Conservation (phyloP, 345 rosid genomes). For the Microcos paniculata region DNA sequence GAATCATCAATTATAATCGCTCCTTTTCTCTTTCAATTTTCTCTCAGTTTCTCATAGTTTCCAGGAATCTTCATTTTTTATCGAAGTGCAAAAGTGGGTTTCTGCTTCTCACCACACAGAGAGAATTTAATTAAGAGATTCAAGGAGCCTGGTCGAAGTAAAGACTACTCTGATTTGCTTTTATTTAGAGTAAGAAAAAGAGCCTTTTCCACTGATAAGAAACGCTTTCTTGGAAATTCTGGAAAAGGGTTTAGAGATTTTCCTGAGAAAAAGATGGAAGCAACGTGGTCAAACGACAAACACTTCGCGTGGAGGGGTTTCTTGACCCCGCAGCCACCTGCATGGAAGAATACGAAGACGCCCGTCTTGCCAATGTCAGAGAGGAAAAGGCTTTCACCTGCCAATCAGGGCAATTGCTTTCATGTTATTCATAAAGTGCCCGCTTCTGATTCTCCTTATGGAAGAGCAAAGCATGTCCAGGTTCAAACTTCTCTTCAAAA, state of each 20-base stretch:
- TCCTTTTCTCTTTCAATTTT: background rate
- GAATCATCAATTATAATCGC: background rate
- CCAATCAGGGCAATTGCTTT: constrained; percentile 41
- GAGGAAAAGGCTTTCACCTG: constrained; percentile 41
- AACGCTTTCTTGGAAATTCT: constrained; percentile 10
- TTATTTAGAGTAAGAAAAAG: background rate
- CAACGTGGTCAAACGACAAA: constrained; percentile 37
- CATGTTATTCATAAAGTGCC: constrained; percentile 79
- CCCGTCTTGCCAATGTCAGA: constrained; percentile 48
- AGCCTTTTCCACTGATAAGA: background rate
- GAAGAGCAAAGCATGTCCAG: constrained; percentile 82
- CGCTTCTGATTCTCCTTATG: constrained; percentile 77
- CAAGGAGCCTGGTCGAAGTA: background rate
- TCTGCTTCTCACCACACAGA: background rate
- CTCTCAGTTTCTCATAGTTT: background rate
- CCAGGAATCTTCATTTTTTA: background rate
- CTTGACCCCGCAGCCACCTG: constrained; percentile 57
- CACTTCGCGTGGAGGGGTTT: constrained; percentile 35
- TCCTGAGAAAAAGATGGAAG: background rate
- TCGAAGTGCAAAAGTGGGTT: background rate
- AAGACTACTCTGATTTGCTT: background rate
- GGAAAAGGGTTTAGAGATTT: constrained; percentile 9
- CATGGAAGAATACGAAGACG: constrained; percentile 28
- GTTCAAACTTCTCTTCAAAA: constrained; percentile 18
- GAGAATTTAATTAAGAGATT: background rate